Conservation (phyloP, 441 rosid genomes). For the Euphorbia celastroides region DNA sequence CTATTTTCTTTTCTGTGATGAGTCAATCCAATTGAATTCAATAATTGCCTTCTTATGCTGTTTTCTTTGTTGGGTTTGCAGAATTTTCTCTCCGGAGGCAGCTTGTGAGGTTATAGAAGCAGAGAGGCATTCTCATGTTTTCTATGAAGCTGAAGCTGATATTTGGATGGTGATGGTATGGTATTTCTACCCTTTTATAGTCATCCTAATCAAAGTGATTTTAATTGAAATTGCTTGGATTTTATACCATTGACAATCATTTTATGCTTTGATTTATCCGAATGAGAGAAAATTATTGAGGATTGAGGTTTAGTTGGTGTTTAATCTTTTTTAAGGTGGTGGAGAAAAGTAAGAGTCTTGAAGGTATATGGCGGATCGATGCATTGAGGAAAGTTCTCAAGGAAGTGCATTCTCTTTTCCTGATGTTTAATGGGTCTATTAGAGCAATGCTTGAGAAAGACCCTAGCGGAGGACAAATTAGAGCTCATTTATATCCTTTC, state of each 20-base stretch:
- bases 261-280: not conserved
- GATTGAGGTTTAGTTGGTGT: slow-evolving; percentile 7
- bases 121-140: slow-evolving; percentile 86
- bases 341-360: slow-evolving; percentile 72
- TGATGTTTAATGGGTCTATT: slow-evolving; percentile 81
- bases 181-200: slow-evolving; percentile 4
- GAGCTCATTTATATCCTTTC: slow-evolving; percentile 72
- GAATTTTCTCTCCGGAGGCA: slow-evolving; percentile 92
- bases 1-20: not conserved
- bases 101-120: slow-evolving; percentile 97
- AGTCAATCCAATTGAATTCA: slow-evolving; percentile 33
- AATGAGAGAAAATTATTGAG: not conserved
- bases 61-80: slow-evolving; percentile 37
- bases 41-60: slow-evolving; percentile 27
- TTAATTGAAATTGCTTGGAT: not conserved
- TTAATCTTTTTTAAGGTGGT: slow-evolving; percentile 45
- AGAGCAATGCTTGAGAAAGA: slow-evolving; percentile 79
- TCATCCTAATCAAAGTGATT: not conserved
- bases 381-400: slow-evolving; percentile 78
- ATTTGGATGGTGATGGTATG: slow-evolving; percentile 98
- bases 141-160: slow-evolving; percentile 94
- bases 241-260: not conserved
- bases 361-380: slow-evolving; percentile 70
- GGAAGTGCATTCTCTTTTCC: slow-evolving; percentile 87
- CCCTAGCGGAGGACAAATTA: slow-evolving; percentile 64